These are phyloP conservation scores for Lippia alba DNA, from an alignment of 305 asterid genomes.

Conservation along the genomic window DNA sequence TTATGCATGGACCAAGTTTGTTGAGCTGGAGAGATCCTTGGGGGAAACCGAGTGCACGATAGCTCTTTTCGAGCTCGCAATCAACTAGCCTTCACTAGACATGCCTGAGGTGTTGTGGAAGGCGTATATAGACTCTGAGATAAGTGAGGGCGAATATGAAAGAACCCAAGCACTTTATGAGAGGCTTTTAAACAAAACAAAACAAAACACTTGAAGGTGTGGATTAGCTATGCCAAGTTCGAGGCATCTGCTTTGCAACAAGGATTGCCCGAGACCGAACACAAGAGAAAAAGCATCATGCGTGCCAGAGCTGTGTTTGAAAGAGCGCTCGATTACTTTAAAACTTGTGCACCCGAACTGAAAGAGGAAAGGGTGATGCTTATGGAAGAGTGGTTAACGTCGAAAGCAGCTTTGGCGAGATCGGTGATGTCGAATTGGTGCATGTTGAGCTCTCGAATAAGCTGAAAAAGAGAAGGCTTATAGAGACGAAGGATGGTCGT, in stretches of 20 bases:
- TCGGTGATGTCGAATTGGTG: constrained; percentile 76
- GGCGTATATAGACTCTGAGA: constrained; percentile 96
- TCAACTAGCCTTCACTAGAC: constrained; percentile 90
- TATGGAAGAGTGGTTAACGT: constrained; percentile 84
- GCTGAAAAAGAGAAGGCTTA: constrained; percentile 84
- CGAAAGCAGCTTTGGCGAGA: constrained; percentile 78
- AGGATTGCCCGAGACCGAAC: constrained; percentile 49
- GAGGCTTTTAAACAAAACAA: constrained; percentile 86
- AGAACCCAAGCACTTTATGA: constrained; percentile 86
- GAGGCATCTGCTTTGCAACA: constrained; percentile 78
- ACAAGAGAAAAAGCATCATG: constrained; percentile 60
- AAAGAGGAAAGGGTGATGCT: constrained; percentile 97
- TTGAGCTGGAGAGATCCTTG: constrained; percentile 82
- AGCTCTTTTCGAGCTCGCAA: constrained; percentile 88
- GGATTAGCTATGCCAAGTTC: constrained; percentile 96
- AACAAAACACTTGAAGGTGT: constrained; percentile 93
- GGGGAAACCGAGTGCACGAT: constrained; percentile 85
- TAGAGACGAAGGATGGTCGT: constrained; percentile 87
- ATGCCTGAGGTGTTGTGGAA: constrained; percentile 97
- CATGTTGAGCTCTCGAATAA: constrained; percentile 85
- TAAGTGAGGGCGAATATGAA: constrained; percentile 76
- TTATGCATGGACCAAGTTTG: constrained; percentile 93
- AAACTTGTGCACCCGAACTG: constrained; percentile 81
- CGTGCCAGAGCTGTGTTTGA: constrained; percentile 87
- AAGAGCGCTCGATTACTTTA: constrained; percentile 72